phyloP scores from a whole-genome alignment of 176 grass and related monocot species.

The Paspalum vaginatum region DNA sequence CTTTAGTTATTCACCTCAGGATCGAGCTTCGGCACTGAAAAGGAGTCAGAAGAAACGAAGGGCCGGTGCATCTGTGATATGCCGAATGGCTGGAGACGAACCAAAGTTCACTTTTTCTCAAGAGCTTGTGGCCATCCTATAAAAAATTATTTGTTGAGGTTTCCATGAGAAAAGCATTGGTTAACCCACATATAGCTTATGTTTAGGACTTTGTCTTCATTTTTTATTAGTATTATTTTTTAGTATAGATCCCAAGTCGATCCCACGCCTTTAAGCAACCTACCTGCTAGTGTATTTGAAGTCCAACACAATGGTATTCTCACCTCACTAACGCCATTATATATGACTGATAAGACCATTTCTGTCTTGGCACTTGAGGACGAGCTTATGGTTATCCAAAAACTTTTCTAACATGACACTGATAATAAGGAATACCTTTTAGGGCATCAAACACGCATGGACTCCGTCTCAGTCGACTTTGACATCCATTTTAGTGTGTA shows the following conservation, averaged over 20 bases:
- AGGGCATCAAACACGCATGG: slow-evolving; percentile 14
- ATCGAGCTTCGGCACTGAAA: slow-evolving; percentile 5
- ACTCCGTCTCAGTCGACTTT: not conserved
- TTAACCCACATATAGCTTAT: slow-evolving; percentile 21
- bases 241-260: not conserved
- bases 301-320: slow-evolving; percentile 1
- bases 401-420: slow-evolving; percentile 10
- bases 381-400: slow-evolving; percentile 24
- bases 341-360: slow-evolving; percentile 15
- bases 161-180: slow-evolving; percentile 36
- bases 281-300: not conserved
- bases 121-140: slow-evolving; percentile 7
- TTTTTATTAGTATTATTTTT: not conserved
- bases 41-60: not conserved
- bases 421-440: slow-evolving; percentile 9
- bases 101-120: not conserved
- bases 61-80: slow-evolving; percentile 25
- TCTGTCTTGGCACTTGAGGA: not conserved
- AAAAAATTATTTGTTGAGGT: slow-evolving; percentile 9
- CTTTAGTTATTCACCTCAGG: slow-evolving; percentile 51
- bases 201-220: not conserved
- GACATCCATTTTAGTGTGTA: slow-evolving; percentile 2
- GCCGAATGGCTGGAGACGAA: slow-evolving; percentile 41
- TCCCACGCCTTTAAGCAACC: slow-evolving; percentile 13
- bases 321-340: not conserved